Evolutionary conservation across 495 filamentous ascomycete species (phyloP).

Genomic region (Echria macrotheca): DNA sequence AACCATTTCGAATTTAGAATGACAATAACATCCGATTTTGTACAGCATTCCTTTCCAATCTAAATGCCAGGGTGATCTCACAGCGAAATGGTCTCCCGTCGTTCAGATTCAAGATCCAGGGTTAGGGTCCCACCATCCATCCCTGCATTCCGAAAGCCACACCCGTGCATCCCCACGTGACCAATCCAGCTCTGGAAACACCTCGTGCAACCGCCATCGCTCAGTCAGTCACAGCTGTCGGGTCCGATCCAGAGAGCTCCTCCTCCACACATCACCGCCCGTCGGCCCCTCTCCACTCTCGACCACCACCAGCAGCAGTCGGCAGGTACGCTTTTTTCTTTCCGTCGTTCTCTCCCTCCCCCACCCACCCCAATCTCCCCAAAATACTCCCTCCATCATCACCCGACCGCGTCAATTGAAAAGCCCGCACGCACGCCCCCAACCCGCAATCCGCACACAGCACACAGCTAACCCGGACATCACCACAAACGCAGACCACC

Average conservation of each 20-base stretch:
- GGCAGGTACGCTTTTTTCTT: not conserved
- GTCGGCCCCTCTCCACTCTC: conserved; percentile 11
- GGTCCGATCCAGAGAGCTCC: not conserved
- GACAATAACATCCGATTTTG: too few species aligned
- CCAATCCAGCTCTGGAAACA: conserved; percentile 1
- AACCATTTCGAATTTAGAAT: too few species aligned
- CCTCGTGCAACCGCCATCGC: conserved; percentile 2
- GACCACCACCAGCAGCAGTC: not conserved
- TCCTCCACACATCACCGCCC: too few species aligned
- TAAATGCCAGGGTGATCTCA: too few species aligned
- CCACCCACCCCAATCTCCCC: not conserved
- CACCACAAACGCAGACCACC: too few species aligned
- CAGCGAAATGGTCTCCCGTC: too few species aligned
- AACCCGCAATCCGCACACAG: too few species aligned
- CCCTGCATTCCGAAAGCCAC: not conserved
- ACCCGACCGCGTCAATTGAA: too few species aligned
- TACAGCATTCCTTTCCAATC: too few species aligned
- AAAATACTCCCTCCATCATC: too few species aligned
- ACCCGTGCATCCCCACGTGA: conserved; percentile 2
- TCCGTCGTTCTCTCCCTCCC: not conserved
- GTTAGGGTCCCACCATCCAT: conserved; percentile 2
- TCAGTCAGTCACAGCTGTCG: conserved; percentile 4
- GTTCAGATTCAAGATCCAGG: not conserved
- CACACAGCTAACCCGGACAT: too few species aligned
- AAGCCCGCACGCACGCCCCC: too few species aligned